These are phyloP conservation scores for Lachnellula subtilissima DNA, from an alignment of 2,329 filamentous ascomycete genomes.

Conservation along the genomic window DNA sequence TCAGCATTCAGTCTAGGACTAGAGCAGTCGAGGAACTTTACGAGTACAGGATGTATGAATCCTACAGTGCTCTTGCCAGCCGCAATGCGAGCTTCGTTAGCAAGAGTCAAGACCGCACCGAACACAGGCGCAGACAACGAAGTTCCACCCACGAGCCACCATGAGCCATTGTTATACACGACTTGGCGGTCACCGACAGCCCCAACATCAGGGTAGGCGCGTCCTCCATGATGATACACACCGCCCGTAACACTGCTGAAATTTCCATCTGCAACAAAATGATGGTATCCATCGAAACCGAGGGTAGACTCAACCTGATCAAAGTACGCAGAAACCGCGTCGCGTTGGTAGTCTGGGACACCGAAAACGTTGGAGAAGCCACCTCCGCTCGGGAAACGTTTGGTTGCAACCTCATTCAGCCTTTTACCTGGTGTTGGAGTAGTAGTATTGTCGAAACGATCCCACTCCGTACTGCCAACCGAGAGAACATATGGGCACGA, in stretches of 20 bases:
- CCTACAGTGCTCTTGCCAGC: slow-evolving; percentile 38
- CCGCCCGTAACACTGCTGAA: slow-evolving; percentile 25
- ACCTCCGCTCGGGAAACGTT: slow-evolving; percentile 35
- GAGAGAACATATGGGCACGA: slow-evolving; percentile 47
- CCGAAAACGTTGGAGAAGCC: slow-evolving; percentile 40
- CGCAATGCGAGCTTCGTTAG: slow-evolving; percentile 39
- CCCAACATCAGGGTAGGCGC: slow-evolving; percentile 40
- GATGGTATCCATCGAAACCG: slow-evolving; percentile 31
- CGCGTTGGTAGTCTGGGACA: slow-evolving; percentile 37
- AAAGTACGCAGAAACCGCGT: slow-evolving; percentile 37
- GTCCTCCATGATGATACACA: slow-evolving; percentile 38
- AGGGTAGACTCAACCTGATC: slow-evolving; percentile 27
- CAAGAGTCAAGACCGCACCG: slow-evolving; percentile 38
- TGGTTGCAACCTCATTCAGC: slow-evolving; percentile 22
- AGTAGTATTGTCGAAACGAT: slow-evolving; percentile 18
- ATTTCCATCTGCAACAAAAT: slow-evolving; percentile 31
- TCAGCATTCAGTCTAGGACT: slow-evolving; percentile 1
- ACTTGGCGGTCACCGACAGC: slow-evolving; percentile 33
- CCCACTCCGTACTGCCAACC: slow-evolving; percentile 35
- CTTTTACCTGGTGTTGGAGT: slow-evolving; percentile 22
- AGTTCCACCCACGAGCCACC: slow-evolving; percentile 38
- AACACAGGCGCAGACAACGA: slow-evolving; percentile 40
- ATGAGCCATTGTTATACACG: slow-evolving; percentile 25
- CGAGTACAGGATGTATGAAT: slow-evolving; percentile 40
- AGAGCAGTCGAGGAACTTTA: not conserved